Base-by-base conservation (phyloP, 1,284 basidiomycete species). In the Neolentinus lepideus region DNA sequence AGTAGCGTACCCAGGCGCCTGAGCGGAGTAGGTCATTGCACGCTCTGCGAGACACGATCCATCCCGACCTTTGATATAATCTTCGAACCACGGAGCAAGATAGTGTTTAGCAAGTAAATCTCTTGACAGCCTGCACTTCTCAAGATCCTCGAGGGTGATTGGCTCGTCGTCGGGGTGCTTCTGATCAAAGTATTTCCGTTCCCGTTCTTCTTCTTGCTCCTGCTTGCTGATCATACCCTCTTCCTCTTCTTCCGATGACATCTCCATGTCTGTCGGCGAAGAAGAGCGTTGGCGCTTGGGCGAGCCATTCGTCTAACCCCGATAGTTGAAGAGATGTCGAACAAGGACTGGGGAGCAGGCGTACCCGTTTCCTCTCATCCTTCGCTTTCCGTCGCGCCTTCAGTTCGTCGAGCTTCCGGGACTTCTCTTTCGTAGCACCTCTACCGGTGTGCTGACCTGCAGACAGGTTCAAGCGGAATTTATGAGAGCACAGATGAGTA, bases 351-450 rank as follows among this genome's bases (percentile, higher is more conserved):
- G 24, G 2, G 25, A 52, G 55, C 45, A 19, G 35, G 61, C 80
- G 57, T 67, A 89, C 86, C 58, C 81, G 77, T 66, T 83, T 85
- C 70, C 83, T 84, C 66, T 90, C 87, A 59, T 85, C 87, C 66
- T 89, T 90, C 3, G 88, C 88, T 64, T 84, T 90, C 46, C 94
- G 78, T 64, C 79, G 86, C 16, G 86, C 90, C 71, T 88, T 94
- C 24, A 94, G 75, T 67, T 93, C 91, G 56, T 89, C 88, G 24
- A 95, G 77, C 62, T 88, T 91, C 50, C 78, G 78, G 4, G 78
- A 77, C 72, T 94, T 94, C 71, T 93, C 90, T 64, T 90, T 92
- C 1, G 89, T 89, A 3, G 86, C 83, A 12, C 90, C 91, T 21
- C 91, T 84, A 25, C 82, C 78, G 27, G 85, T 80, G 59, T 92